Evolutionary conservation across 2,329 filamentous ascomycete genomes (phyloP).

Genomic region (Neonectria magnoliae): DNA sequence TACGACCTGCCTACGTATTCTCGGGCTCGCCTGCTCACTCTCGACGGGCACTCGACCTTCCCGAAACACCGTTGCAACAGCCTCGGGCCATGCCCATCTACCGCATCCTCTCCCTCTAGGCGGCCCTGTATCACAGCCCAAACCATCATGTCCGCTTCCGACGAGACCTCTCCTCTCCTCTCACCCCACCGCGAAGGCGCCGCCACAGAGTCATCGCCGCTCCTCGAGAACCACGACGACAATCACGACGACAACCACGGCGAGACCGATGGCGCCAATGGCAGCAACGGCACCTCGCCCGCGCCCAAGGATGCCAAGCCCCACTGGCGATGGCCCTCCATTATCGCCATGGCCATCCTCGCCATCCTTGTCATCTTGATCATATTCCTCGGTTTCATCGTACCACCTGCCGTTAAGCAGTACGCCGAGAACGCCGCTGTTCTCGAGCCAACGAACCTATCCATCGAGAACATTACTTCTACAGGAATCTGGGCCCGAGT

Average conservation of each 20-base stretch:
- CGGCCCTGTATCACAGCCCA: slow-evolving; percentile 42
- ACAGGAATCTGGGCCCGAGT: slow-evolving; percentile 82
- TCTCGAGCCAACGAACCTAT: slow-evolving; percentile 83
- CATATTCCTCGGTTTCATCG: slow-evolving; percentile 81
- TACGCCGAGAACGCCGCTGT: slow-evolving; percentile 87
- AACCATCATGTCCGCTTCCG: slow-evolving; percentile 52
- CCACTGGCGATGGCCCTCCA: slow-evolving; percentile 74
- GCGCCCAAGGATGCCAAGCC: slow-evolving; percentile 26
- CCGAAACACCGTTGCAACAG: neutral
- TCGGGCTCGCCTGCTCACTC: slow-evolving; percentile 28
- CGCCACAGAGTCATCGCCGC: slow-evolving; percentile 61
- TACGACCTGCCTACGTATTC: neutral
- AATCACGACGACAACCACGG: slow-evolving; percentile 48
- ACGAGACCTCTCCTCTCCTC: slow-evolving; percentile 59
- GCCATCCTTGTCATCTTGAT: slow-evolving; percentile 72
- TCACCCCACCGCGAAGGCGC: slow-evolving; percentile 46
- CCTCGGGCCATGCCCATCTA: slow-evolving; percentile 14
- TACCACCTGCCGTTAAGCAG: slow-evolving; percentile 81
- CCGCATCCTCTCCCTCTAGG: slow-evolving; percentile 17
- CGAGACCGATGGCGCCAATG: slow-evolving; percentile 34
- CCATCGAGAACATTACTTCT: slow-evolving; percentile 84
- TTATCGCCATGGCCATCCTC: slow-evolving; percentile 76
- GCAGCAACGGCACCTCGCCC: slow-evolving; percentile 12
- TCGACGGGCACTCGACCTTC: neutral
- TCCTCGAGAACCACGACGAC: slow-evolving; percentile 57